A percentile compares a stretch with the other conserved stretches of the same genome.
Evolutionary conservation across 2,329 filamentous ascomycete species (phyloP).

Genomic region (Monosporascus sp.): DNA sequence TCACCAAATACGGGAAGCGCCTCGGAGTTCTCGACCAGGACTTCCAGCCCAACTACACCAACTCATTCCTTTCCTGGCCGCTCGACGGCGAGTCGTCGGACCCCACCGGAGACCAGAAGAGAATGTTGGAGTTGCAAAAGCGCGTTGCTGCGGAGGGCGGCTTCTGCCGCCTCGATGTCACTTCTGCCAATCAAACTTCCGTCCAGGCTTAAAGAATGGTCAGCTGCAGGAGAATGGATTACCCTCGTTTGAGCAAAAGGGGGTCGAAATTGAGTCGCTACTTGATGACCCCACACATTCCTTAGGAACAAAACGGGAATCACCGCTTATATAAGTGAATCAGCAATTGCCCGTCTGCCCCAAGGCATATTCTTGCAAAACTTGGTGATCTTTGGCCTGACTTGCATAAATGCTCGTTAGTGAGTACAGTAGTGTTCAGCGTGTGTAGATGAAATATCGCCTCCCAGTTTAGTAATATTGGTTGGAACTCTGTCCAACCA

Average conservation of each 20-base stretch:
- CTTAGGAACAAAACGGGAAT: too few relatives aligned
- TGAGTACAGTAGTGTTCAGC: too few relatives aligned
- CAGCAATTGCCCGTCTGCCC: too few relatives aligned
- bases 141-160: slow-evolving; percentile 60
- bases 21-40: slow-evolving; percentile 58
- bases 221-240: background rate
- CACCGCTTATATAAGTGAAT: too few relatives aligned
- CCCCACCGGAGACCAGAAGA: slow-evolving; percentile 68
- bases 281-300: too few relatives aligned
- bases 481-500: too few relatives aligned
- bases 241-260: background rate
- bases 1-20: slow-evolving; percentile 70
- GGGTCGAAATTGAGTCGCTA: too few relatives aligned
- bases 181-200: slow-evolving; percentile 17
- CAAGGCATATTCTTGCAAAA: too few relatives aligned
- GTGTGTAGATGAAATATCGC: too few relatives aligned
- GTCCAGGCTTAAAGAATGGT: background rate
- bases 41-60: slow-evolving; percentile 72
- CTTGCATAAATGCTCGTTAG: too few relatives aligned
- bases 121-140: slow-evolving; percentile 65
- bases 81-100: slow-evolving; percentile 61
- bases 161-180: slow-evolving; percentile 45
- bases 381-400: too few relatives aligned
- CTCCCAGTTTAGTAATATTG: too few relatives aligned
- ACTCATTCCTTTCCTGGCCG: slow-evolving; percentile 61